phyloP scores from a whole-genome alignment of 345 rosid genomes.

The Chamaenerion angustifolium region DNA sequence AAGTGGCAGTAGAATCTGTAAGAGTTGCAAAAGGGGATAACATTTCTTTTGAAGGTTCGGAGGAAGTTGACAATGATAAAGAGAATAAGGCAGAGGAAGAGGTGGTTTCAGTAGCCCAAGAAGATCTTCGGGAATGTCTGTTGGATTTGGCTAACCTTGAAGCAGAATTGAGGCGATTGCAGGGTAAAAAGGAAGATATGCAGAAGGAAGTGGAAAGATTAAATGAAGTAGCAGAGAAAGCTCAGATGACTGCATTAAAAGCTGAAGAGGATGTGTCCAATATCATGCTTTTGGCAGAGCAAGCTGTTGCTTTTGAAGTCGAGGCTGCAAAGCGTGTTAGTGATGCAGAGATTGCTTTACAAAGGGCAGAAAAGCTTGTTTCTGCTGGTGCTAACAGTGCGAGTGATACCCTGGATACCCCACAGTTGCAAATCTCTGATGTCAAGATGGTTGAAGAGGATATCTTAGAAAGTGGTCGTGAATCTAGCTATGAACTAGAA shows the following conservation, averaged over 20 bases:
- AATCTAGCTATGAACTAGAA: constrained; percentile 23
- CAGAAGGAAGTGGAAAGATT: constrained; percentile 62
- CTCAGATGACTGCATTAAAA: constrained; percentile 52
- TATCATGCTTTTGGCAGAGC: constrained; percentile 86
- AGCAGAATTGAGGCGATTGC: constrained; percentile 43
- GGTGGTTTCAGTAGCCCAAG: constrained; percentile 35
- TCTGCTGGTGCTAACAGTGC: constrained; percentile 28
- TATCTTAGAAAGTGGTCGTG: constrained; percentile 8
- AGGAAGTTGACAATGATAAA: constrained; percentile 18
- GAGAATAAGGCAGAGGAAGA: constrained; percentile 21
- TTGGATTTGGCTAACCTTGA: constrained; percentile 34
- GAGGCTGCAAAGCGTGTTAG: constrained; percentile 57
- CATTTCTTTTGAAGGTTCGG: constrained; percentile 18
- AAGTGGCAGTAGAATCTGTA: constrained; percentile 45
- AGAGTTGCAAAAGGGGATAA: constrained; percentile 22
- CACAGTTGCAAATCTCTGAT: constrained; percentile 25
- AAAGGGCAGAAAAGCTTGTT: constrained; percentile 49
- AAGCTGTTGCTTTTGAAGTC: constrained; percentile 87
- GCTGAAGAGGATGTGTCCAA: constrained; percentile 93
- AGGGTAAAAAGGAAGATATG: constrained; percentile 48
- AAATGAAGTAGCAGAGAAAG: constrained; percentile 58
- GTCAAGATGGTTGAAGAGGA: constrained; percentile 38
- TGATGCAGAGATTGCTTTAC: constrained; percentile 77
- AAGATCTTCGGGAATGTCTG: constrained; percentile 50
- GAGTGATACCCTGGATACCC: constrained; percentile 31